phyloP scores from a whole-genome alignment of 768 basidiomycete genomes.

The Mycena pura region DNA sequence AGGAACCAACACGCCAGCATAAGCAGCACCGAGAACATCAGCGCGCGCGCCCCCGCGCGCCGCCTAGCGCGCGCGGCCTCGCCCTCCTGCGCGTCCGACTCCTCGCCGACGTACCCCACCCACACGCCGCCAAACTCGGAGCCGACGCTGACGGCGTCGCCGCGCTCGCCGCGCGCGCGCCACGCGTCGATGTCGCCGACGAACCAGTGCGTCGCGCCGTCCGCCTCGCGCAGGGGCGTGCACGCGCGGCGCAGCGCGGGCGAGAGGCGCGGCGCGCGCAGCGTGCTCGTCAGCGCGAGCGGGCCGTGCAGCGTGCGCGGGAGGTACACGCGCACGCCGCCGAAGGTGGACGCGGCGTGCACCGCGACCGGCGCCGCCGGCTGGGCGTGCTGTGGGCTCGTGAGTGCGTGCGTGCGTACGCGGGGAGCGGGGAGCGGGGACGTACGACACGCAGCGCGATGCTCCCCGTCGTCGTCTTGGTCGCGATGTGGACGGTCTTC shows the following conservation, averaged over 20 bases:
- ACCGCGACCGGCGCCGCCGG: background rate
- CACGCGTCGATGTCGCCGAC: conserved; percentile 8
- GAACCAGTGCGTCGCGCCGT: background rate
- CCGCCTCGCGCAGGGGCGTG: background rate
- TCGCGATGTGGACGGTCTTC: background rate
- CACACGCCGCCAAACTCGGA: background rate
- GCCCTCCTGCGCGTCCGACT: conserved; percentile 6
- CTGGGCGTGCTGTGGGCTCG: background rate
- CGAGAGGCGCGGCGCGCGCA: conserved; percentile 1
- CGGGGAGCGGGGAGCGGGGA: background rate
- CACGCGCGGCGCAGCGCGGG: background rate
- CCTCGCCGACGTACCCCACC: conserved; percentile 13
- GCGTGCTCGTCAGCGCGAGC: background rate
- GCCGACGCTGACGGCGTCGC: background rate
- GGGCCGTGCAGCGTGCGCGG: conserved; percentile 14
- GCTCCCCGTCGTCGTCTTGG: background rate
- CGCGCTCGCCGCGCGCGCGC: background rate
- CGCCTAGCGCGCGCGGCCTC: too few species aligned
- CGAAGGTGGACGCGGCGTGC: background rate
- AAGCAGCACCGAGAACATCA: background rate
- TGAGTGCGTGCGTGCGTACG: background rate
- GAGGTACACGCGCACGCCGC: background rate
- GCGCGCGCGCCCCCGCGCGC: background rate
- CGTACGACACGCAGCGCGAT: conserved; percentile 1
- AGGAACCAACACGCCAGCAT: background rate